A percentile compares a stretch with the other conserved stretches of the same genome.
These are phyloP conservation scores for Ramaria sp. DNA, from an alignment of 768 basidiomycete genomes.

Conservation along the genomic window DNA sequence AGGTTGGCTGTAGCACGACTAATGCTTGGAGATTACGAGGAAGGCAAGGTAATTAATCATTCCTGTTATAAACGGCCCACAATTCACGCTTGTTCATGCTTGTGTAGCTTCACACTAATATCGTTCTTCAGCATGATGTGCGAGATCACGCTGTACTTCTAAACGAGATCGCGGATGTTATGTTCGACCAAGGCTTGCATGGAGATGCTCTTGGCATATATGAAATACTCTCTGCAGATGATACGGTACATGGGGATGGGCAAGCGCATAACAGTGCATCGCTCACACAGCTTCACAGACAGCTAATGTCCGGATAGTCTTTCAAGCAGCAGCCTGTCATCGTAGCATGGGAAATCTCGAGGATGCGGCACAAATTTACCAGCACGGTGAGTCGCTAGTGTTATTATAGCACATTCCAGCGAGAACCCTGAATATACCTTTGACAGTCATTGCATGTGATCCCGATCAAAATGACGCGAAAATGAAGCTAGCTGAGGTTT, in stretches of 20 bases:
- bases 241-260: conserved; percentile 39
- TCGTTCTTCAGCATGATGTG: conserved; percentile 62
- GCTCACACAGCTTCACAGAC: conserved; percentile 35
- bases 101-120: conserved; percentile 60
- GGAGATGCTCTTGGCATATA: conserved; percentile 74
- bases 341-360: conserved; percentile 63
- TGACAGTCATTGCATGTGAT: conserved; percentile 68
- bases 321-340: conserved; percentile 75
- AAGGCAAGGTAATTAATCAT: conserved; percentile 56
- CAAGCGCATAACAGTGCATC: background rate
- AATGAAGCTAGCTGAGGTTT: conserved; percentile 83
- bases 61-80: background rate
- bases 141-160: conserved; percentile 71
- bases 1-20: conserved; percentile 76
- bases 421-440: background rate
- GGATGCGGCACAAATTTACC: conserved; percentile 75
- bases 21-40: conserved; percentile 65
- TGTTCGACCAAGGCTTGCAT: conserved; percentile 66
- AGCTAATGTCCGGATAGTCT: conserved; percentile 55
- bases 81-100: background rate
- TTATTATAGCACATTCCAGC: background rate
- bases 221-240: conserved; percentile 62
- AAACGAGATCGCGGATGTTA: conserved; percentile 76
- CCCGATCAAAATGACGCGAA: conserved; percentile 73
- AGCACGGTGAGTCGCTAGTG: conserved; percentile 45